Percentiles rank a stretch among this genome's conserved stretches.
These are phyloP conservation scores for Incumbomyces lentus DNA, from an alignment of 2,329 filamentous ascomycete species.

Conservation along the genomic window DNA sequence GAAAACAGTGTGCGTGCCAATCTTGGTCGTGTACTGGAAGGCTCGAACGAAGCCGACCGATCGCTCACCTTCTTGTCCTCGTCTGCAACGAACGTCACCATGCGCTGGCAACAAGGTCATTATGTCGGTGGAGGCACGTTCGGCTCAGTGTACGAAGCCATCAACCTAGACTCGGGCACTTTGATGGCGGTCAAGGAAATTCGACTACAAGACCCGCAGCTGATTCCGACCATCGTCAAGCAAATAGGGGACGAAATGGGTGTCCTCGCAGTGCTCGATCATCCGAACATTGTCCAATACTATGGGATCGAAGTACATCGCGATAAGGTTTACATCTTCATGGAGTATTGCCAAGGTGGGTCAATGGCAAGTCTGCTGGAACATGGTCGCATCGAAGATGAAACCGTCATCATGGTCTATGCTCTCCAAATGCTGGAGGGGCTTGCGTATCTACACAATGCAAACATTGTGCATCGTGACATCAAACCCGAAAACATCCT, in stretches of 20 bases:
- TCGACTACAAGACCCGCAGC: conserved; percentile 85
- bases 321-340: conserved; percentile 99
- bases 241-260: conserved; percentile 97
- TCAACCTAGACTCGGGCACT: conserved; percentile 92
- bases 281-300: conserved; percentile 96
- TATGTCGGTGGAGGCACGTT: conserved; percentile 96
- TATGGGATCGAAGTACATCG: conserved; percentile 96
- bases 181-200: conserved; percentile 99
- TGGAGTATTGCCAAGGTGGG: conserved; percentile 97
- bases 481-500: conserved; percentile 98
- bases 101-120: conserved; percentile 98
- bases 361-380: conserved; percentile 83
- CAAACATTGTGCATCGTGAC: conserved; percentile 86
- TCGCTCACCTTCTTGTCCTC: conserved; percentile 90
- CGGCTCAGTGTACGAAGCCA: conserved; percentile 91
- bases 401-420: conserved; percentile 95
- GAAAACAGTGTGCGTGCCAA: conserved; percentile 70
- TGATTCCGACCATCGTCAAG: conserved; percentile 85
- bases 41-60: conserved; percentile 88
- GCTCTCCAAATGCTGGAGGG: conserved; percentile 88
- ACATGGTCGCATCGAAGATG: conserved; percentile 93
- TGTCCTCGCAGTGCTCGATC: conserved; percentile 86
- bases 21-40: conserved; percentile 81
- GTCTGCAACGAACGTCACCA: conserved; percentile 84
- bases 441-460: conserved; percentile 83